Evolutionary conservation across 257 asterid genomes (phyloP).

Genomic region (Nicotiana knightiana): DNA sequence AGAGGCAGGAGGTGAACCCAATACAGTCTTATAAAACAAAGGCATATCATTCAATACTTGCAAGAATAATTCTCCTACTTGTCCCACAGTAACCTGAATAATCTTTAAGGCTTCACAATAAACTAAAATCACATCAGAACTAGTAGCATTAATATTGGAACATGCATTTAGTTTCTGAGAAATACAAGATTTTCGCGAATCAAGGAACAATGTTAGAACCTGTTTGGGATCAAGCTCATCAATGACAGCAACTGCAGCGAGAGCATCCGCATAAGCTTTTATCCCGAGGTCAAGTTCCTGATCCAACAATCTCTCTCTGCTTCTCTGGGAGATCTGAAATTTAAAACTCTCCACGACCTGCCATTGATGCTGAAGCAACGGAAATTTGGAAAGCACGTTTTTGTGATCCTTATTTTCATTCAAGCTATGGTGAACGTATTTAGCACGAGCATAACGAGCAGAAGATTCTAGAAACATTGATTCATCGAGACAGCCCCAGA

Average conservation of each 20-base stretch:
- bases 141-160: slow-evolving; percentile 47
- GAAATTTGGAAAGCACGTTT: slow-evolving; percentile 66
- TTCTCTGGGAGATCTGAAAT: slow-evolving; percentile 86
- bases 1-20: slow-evolving; percentile 94
- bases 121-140: slow-evolving; percentile 73
- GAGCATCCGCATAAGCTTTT: slow-evolving; percentile 85
- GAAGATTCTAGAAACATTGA: slow-evolving; percentile 89
- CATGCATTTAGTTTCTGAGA: slow-evolving; percentile 69
- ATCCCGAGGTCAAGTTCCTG: slow-evolving; percentile 54
- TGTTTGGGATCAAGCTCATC: slow-evolving; percentile 87
- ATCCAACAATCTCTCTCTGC: slow-evolving; percentile 84
- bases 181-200: slow-evolving; percentile 71
- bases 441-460: slow-evolving; percentile 85
- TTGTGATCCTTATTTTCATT: slow-evolving; percentile 39
- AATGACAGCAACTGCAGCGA: slow-evolving; percentile 78
- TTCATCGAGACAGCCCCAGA: slow-evolving; percentile 98
- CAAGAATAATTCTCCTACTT: slow-evolving; percentile 91
- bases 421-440: slow-evolving; percentile 69
- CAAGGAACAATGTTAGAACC: slow-evolving; percentile 68
- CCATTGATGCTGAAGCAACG: slow-evolving; percentile 97
- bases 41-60: slow-evolving; percentile 92
- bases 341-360: slow-evolving; percentile 90
- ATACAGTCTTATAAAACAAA: slow-evolving; percentile 71
- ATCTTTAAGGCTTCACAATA: slow-evolving; percentile 79
- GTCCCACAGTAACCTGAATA: slow-evolving; percentile 85